These are phyloP conservation scores for Phytophthora sansomeana DNA, from an alignment of 352 stramenopile genomes.

Conservation along the genomic window DNA sequence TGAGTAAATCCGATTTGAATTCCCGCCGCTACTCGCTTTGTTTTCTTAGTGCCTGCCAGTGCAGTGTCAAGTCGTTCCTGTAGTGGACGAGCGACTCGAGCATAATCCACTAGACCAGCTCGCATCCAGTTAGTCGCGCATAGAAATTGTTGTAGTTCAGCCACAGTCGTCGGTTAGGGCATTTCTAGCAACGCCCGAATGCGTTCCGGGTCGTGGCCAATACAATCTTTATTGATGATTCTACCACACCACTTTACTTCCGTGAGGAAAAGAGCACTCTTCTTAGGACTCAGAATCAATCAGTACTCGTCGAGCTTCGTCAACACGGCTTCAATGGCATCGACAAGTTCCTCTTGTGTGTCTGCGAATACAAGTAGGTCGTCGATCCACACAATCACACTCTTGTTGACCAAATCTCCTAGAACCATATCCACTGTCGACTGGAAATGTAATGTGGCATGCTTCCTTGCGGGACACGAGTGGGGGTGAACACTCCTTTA, in stretches of 20 bases:
- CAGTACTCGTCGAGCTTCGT: slow-evolving; percentile 5
- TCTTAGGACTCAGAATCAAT: too few relatives aligned
- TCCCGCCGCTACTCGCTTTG: not conserved
- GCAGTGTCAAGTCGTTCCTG: not conserved
- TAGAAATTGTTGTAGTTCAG: too few relatives aligned
- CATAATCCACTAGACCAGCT: too few relatives aligned
- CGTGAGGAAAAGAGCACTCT: too few relatives aligned
- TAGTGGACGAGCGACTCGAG: too few relatives aligned
- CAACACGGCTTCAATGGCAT: slow-evolving; percentile 19
- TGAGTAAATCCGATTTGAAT: not conserved
- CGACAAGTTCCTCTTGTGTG: slow-evolving; percentile 11
- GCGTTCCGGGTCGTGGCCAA: too few relatives aligned
- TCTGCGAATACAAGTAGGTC: slow-evolving; percentile 29
- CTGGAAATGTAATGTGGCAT: slow-evolving; percentile 21
- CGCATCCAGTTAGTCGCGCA: too few relatives aligned
- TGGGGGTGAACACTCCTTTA: slow-evolving; percentile 22
- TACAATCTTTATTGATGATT: too few relatives aligned
- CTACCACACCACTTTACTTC: too few relatives aligned
- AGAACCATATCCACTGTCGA: slow-evolving; percentile 16
- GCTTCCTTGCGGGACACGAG: slow-evolving; percentile 8
- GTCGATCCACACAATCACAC: slow-evolving; percentile 39
- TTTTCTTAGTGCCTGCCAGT: not conserved
- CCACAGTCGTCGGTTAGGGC: too few relatives aligned
- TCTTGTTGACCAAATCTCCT: slow-evolving; percentile 6
- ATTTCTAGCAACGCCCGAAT: too few relatives aligned